Evolutionary conservation across 2,329 filamentous ascomycete genomes (phyloP), one percentile per base, ranked within the genome.

Genomic region (Pyricularia grisea): DNA sequence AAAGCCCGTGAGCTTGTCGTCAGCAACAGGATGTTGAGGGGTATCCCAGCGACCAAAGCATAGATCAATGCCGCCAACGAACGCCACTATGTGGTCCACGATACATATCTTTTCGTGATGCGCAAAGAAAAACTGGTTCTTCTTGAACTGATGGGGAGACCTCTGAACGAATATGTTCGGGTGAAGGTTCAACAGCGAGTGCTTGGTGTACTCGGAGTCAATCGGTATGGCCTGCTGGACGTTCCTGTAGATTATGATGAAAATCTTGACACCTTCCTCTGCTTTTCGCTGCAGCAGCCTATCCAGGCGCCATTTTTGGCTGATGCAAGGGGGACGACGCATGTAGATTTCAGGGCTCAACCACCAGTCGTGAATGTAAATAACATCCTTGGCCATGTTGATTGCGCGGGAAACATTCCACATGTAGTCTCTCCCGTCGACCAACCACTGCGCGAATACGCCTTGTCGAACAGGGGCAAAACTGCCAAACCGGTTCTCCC

Each of bases 341-440:
- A 98, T 90, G 81, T 99, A 99, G 64, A 99, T 82, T 79, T 99
- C 94, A 0, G 95, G 95, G 74, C 92, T 97, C 60, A 74, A 81
- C 95, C 95, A 99, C 95, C 95, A 99, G 78, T 98, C 95, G 77
- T 99, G 95, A 71, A 99, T 98, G 79, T 98, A 98, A 74, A 99
- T 94, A 71, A 98, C 94, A 80, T 98, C 95, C 75, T 92, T 92
- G 10, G 95, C 95, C 88, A 97, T 97, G 77, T 93, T 95, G 75
- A 99, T 96, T 14, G 95, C 95, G 72, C 94, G 88, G 12, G 94
- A 98, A 9, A 98, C 93, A 77, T 97, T 97, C 95, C 95, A 99
- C 94, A 98, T 98, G 82, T 98, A 96, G 77, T 99, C 95, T 73
- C 95, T 88, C 20, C 92, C 95, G 79, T 99, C 95, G 0, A 99